Evolutionary conservation across 2,329 filamentous ascomycete genomes (phyloP).

Genomic region (Fusarium sp.): DNA sequence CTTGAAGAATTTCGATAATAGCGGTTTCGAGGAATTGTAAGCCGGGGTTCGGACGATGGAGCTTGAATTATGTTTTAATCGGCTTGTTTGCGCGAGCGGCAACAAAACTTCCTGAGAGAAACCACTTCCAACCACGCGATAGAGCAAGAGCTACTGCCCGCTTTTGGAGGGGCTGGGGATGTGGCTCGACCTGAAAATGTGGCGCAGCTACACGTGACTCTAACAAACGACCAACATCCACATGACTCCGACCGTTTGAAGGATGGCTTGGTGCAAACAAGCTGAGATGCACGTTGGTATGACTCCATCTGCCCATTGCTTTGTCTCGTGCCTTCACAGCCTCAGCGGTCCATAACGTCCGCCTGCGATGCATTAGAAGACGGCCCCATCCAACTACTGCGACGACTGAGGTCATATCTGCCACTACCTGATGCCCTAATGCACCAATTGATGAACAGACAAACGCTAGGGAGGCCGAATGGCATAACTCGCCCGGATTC

Average conservation of each 20-base stretch:
- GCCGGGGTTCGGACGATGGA: background rate
- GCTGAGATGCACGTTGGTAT: background rate
- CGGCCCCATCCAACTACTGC: background rate
- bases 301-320: too few relatives aligned
- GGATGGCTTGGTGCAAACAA: constrained; percentile 2
- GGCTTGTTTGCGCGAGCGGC: background rate
- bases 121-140: constrained; percentile 1
- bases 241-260: background rate
- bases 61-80: constrained; percentile 3
- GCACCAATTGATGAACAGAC: background rate
- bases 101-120: constrained; percentile 5
- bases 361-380: background rate
- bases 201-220: constrained; percentile 14
- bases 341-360: background rate
- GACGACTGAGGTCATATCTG: background rate
- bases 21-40: background rate
- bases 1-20: background rate
- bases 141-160: background rate
- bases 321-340: background rate
- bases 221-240: background rate
- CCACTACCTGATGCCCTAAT: background rate
- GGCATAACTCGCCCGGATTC: background rate
- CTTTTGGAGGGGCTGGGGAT: constrained; percentile 7
- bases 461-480: background rate
- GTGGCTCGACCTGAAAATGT: constrained; percentile 17